A percentile compares a stretch with the other conserved stretches of the same genome.
phyloP scores from a whole-genome alignment of 306 rosid species.

The Morella rubra region DNA sequence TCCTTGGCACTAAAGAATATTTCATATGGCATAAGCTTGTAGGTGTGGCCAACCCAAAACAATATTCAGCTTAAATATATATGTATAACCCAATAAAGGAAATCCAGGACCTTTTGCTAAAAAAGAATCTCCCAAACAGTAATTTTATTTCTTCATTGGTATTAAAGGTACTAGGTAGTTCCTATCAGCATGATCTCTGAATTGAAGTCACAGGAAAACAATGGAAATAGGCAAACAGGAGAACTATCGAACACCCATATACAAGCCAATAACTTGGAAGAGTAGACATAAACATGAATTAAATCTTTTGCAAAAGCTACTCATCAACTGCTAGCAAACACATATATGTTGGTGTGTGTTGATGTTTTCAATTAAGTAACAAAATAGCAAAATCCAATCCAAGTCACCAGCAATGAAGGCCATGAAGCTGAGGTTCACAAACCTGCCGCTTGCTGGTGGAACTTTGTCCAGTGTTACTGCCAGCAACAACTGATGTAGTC shows the following conservation, averaged over 20 bases:
- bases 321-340: background rate
- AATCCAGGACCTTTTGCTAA: background rate
- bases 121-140: background rate
- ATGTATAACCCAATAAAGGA: background rate
- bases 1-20: background rate
- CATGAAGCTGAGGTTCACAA: background rate
- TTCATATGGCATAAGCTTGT: background rate
- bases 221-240: background rate
- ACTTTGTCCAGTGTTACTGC: slow-evolving; percentile 12
- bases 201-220: background rate
- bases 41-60: background rate
- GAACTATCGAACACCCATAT: background rate
- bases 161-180: background rate
- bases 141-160: background rate
- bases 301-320: background rate
- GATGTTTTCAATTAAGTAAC: no score
- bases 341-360: background rate
- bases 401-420: background rate
- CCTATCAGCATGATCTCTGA: background rate
- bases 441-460: slow-evolving; percentile 35
- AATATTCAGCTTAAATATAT: background rate
- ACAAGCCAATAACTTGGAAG: background rate
- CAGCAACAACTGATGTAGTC: background rate
- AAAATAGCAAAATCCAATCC: no score
- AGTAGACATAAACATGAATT: background rate